Evolutionary conservation across 2,329 filamentous ascomycete genomes (phyloP), one percentile per base, ranked within the genome.

Genomic region (Microsporum ferrugineum): DNA sequence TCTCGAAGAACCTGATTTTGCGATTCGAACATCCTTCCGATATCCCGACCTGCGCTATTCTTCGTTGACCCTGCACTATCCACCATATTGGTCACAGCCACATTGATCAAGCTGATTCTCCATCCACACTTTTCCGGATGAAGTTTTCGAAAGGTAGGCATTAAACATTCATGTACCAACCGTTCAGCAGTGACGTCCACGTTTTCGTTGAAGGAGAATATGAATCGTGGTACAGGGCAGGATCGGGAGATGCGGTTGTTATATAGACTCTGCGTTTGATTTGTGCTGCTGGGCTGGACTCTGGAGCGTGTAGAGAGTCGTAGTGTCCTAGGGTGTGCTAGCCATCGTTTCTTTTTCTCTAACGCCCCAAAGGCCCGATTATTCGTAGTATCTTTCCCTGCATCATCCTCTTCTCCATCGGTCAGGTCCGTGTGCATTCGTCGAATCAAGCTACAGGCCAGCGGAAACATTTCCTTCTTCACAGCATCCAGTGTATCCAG

Each of bases 21-120:
- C 60, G 79, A 80, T 68, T 78, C 84, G 71, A 96, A 95, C 90
- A 96, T 95, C 68, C 79, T 82, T 0, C 82, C 81, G 66, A 96
- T 96, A 68, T 96, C 86, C 65, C 88, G 80, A 0, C 88, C 89
- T n/a, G 76, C 78, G 34, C 80, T 82, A 7, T 76, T 74, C 62
- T 79, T 77, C 34, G 75, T 68, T 63, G 81, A 78, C 12, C 76
- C 77, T 3, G 82, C 83, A 14, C 77, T 78, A 45, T 81, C 77
- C 1, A 80, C 80, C 86, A 97, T 92, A 70, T 96, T 95, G 12
- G 88, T 88, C 5, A 89, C 91, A 53, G 89, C 91, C 27, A 97
- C 77, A 65, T 96, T 97, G 62, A 97, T 78, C 58, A 97, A 76
- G 65, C 88, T 88, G 17, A 96, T 73, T 66, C 92, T 88, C 88